Conservation (phyloP, 2,329 filamentous ascomycete species). For the Xylariaceae sp. region DNA sequence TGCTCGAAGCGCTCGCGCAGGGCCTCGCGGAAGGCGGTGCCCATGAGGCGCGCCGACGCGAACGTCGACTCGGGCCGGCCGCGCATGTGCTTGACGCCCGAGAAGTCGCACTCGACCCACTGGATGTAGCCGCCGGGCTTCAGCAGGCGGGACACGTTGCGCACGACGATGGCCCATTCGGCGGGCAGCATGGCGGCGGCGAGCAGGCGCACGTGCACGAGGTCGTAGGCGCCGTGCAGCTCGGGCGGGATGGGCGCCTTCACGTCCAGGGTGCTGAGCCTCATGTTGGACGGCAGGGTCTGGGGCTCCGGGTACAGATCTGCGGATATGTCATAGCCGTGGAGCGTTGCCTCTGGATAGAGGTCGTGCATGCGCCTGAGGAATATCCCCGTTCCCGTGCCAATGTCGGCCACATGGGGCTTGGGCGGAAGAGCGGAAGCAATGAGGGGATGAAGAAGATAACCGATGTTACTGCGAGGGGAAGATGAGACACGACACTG, state of each 20-base stretch:
- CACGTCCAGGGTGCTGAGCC: neutral
- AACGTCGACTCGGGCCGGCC: no score
- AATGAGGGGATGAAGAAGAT: no score
- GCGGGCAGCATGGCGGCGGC: constrained; percentile 1
- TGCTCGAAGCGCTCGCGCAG: no score
- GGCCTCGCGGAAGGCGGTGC: no score
- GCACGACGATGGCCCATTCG: constrained; percentile 2
- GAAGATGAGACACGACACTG: no score
- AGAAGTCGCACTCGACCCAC: no score
- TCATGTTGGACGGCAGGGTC: neutral
- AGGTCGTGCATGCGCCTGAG: neutral
- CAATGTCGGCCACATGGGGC: constrained; percentile 2
- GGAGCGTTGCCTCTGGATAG: neutral
- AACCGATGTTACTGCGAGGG: no score
- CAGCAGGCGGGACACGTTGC: constrained; percentile 2
- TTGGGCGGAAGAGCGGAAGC: no score
- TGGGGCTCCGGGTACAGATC: constrained; percentile 1
- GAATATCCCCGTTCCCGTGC: constrained; percentile 2
- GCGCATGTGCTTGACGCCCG: no score
- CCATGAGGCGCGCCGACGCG: no score
- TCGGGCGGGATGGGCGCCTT: constrained; percentile 2
- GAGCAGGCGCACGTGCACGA: constrained; percentile 3
- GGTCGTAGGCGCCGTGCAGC: constrained; percentile 1
- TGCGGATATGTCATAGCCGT: constrained; percentile 3
- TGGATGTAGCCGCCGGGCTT: constrained; percentile 1